Evolutionary conservation across 2,329 filamentous ascomycete species (phyloP), one percentile per base, ranked within the genome.

Genomic region (Fusarium concolor): DNA sequence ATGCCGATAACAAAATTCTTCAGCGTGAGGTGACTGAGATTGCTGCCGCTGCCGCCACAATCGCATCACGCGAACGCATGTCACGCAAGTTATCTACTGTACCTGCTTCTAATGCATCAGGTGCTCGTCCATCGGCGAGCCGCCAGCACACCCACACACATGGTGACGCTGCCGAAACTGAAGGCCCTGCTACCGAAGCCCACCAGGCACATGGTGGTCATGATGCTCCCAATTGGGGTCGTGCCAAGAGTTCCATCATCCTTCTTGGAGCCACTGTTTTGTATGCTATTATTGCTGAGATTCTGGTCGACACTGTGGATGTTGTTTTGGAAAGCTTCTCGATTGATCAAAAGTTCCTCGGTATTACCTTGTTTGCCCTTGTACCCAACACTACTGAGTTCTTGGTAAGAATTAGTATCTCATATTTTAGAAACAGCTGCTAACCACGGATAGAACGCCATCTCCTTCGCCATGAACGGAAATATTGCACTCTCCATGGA

Each of bases 401-500:
- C 77, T 79, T 99, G 83, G 92, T 95, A 85, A 82, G 89, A 3
- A 18, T 22, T 72, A 18, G 28, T 33, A 28, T 43, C 10, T 20
- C 26, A 9, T 9, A 12, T 26, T 17, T 49, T 7, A 72, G 10
- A n/a, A 33, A 24, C 24, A 29, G n/a, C 35, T 31, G 44, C 65
- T 67, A 59, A 71, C 59, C 41, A 7, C 3, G 15, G 2, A 39
- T 28, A 94, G 90, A 99, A 99, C 79, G 96, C 95, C 77, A 99
- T 99, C 62, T 97, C 94, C 1, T 99, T 99, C 78, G 96, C 96
- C 54, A 99, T 99, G 95, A 98, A 99, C 76, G 96, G 96, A 62
- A 99, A 99, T 79, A 98, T 99, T 79, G 96, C 96, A 0, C 83
- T 99, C 18, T 97, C 94, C 37, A 99, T 99, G 96, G 96, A 99